Evolutionary conservation across 495 filamentous ascomycete genomes (phyloP).

Genomic region (Penicillium macrosclerotiorum): DNA sequence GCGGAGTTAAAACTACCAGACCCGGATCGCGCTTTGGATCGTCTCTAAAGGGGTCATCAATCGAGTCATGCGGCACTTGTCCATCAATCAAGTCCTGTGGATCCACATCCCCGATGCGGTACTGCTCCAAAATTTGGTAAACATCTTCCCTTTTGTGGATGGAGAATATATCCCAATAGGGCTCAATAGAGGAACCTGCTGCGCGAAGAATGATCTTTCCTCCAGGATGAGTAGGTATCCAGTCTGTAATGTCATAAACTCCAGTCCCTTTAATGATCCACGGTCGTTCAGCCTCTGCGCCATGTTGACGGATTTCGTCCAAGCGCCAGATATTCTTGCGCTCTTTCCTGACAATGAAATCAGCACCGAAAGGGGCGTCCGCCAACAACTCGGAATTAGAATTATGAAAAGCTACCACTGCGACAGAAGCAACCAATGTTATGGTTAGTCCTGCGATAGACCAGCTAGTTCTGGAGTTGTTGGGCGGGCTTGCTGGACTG

Average conservation of each 20-base stretch:
- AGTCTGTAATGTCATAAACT: constrained; percentile 7
- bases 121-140: constrained; percentile 4
- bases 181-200: not conserved
- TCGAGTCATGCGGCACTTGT: not conserved
- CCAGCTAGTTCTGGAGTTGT: too few relatives aligned
- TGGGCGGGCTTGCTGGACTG: too few relatives aligned
- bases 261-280: constrained; percentile 3
- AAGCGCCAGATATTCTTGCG: too few relatives aligned
- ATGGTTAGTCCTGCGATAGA: too few relatives aligned
- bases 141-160: constrained; percentile 3
- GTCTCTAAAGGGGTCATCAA: constrained; percentile 2
- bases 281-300: too few relatives aligned
- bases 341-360: too few relatives aligned
- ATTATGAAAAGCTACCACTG: too few relatives aligned
- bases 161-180: constrained; percentile 7
- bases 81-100: not conserved
- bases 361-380: too few relatives aligned
- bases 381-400: too few relatives aligned
- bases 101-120: constrained; percentile 1
- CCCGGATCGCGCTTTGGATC: constrained; percentile 1
- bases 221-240: constrained; percentile 1
- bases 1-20: not conserved
- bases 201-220: constrained; percentile 1
- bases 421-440: too few relatives aligned
- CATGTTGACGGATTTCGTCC: too few relatives aligned